These are phyloP conservation scores for Alternaria longipes DNA, from an alignment of 2,329 filamentous ascomycete species.

Conservation along the genomic window DNA sequence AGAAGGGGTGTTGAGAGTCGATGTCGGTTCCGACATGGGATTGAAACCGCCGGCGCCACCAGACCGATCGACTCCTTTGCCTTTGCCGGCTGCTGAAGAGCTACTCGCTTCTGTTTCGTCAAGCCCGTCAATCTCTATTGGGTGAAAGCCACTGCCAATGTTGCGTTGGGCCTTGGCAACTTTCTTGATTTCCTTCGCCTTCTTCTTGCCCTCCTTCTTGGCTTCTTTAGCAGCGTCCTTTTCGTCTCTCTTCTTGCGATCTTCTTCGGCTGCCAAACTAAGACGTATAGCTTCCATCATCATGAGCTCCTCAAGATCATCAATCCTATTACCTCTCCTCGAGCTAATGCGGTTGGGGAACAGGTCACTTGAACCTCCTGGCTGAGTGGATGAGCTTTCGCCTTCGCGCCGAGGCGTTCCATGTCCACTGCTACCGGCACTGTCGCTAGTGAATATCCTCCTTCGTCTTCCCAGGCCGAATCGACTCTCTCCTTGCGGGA, in stretches of 20 bases:
- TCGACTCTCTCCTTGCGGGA: constrained; percentile 58
- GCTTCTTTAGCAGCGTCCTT: constrained; percentile 83
- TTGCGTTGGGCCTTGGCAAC: constrained; percentile 74
- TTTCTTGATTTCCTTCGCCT: constrained; percentile 71
- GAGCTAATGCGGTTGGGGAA: constrained; percentile 59
- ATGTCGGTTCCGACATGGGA: constrained; percentile 54
- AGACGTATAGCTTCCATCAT: constrained; percentile 95
- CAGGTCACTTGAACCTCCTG: constrained; percentile 49
- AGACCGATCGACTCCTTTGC: constrained; percentile 58
- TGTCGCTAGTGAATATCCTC: constrained; percentile 61
- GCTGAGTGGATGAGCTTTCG: constrained; percentile 41
- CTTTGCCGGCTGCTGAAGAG: constrained; percentile 53
- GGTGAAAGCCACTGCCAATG: constrained; percentile 57
- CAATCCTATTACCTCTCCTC: constrained; percentile 70
- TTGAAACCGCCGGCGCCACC: constrained; percentile 52
- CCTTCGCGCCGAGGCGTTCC: constrained; percentile 55
- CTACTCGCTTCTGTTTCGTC: constrained; percentile 38
- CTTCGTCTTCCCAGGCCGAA: constrained; percentile 60
- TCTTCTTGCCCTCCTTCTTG: constrained; percentile 85
- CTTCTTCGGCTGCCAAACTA: constrained; percentile 91
- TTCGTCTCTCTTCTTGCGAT: constrained; percentile 84
- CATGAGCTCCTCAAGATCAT: constrained; percentile 97
- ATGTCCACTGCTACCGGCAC: constrained; percentile 55
- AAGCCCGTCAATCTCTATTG: constrained; percentile 62
- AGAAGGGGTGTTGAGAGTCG: constrained; percentile 50